phyloP scores from a whole-genome alignment of 2,329 filamentous ascomycete genomes.

The Ophiocordyceps camponoti-floridani region DNA sequence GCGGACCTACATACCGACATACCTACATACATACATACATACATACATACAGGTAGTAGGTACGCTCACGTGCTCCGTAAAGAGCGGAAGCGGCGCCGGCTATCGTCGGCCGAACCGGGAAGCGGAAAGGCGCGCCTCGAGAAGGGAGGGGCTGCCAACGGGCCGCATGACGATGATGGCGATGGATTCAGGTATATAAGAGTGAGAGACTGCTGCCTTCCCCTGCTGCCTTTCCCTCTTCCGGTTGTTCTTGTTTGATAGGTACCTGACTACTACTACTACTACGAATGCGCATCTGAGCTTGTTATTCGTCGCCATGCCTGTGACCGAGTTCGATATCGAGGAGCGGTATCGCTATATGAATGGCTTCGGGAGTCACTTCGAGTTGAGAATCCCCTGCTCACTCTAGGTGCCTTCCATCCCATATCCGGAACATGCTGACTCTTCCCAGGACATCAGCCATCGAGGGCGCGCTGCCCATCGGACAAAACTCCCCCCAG shows the following conservation, averaged over 20 bases:
- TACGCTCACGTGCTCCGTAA: neutral
- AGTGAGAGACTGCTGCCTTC: too few relatives aligned
- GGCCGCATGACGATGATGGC: too few relatives aligned
- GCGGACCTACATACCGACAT: too few relatives aligned
- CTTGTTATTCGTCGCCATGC: slow-evolving; percentile 18
- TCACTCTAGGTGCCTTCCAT: neutral
- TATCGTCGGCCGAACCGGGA: slow-evolving; percentile 9
- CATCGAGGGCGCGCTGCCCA: slow-evolving; percentile 52
- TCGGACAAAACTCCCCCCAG: slow-evolving; percentile 68
- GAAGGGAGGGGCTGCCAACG: too few relatives aligned
- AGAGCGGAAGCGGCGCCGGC: slow-evolving; percentile 1
- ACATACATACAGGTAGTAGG: neutral
- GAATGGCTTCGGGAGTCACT: slow-evolving; percentile 60
- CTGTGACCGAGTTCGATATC: slow-evolving; percentile 27
- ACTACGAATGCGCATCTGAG: too few relatives aligned
- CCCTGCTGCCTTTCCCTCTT: too few relatives aligned
- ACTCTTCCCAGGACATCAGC: slow-evolving; percentile 47
- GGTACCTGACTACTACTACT: too few relatives aligned
- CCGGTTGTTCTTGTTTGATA: neutral
- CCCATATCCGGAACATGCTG: neutral
- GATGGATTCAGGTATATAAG: too few relatives aligned
- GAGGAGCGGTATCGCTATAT: slow-evolving; percentile 53
- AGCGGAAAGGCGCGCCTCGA: slow-evolving; percentile 2
- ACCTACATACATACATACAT: too few relatives aligned
- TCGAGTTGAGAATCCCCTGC: slow-evolving; percentile 41